phyloP scores from a whole-genome alignment of 2,329 filamentous ascomycete genomes.

The Xylaria polymorpha region DNA sequence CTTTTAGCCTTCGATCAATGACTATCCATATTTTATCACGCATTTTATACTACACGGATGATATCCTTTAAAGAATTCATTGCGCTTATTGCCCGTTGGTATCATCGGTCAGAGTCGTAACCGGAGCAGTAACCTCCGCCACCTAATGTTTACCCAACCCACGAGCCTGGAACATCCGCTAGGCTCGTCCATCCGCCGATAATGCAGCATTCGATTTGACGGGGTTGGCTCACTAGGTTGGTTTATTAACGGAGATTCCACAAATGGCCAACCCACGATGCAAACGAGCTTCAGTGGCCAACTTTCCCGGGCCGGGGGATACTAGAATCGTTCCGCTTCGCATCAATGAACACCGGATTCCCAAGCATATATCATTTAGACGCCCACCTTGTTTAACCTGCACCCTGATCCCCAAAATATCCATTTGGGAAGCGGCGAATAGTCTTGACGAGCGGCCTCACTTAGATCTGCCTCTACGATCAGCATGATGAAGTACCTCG shows the following conservation, averaged over 20 bases:
- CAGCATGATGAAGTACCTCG: conserved; percentile 42
- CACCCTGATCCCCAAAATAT: background rate
- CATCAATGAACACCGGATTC: background rate
- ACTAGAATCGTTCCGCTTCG: background rate
- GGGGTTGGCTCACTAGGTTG: conserved; percentile 4
- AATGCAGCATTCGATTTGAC: conserved; percentile 16
- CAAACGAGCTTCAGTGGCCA: conserved; percentile 18
- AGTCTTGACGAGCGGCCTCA: conserved; percentile 8
- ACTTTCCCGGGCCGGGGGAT: conserved; percentile 14
- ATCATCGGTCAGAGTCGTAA: background rate
- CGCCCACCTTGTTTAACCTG: background rate
- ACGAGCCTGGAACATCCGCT: conserved; percentile 31
- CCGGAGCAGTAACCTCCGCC: conserved; percentile 46
- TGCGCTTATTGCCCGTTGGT: background rate
- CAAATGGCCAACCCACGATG: conserved; percentile 6
- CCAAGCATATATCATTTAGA: conserved; percentile 25
- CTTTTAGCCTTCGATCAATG: conserved; percentile 11
- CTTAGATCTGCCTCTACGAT: background rate
- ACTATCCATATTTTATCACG: background rate
- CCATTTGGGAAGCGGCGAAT: background rate
- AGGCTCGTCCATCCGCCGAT: conserved; percentile 21
- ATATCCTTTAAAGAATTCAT: background rate
- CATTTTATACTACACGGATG: background rate
- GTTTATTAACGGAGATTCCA: conserved; percentile 22
- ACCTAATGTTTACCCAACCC: conserved; percentile 36